phyloP scores from a whole-genome alignment of 129 eudicot species.

The Lonicera japonica region DNA sequence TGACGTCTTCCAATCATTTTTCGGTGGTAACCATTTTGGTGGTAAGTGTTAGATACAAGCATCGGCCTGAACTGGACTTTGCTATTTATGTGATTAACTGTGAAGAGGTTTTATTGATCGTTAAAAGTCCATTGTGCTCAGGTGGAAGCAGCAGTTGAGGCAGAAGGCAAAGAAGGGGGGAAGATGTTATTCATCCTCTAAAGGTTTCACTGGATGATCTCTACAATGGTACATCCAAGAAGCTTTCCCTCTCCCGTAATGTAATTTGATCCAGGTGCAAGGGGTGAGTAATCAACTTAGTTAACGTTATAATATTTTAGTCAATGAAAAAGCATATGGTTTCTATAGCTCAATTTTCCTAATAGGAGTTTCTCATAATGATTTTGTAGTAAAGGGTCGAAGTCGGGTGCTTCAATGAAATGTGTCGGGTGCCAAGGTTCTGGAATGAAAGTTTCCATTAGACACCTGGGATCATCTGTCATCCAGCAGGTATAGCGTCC shows the following conservation, averaged over 20 bases:
- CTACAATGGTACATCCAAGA: slow-evolving; percentile 69
- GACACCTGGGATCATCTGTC: slow-evolving; percentile 78
- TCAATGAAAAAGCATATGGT: neutral
- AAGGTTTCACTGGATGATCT: slow-evolving; percentile 72
- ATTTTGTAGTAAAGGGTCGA: slow-evolving; percentile 61
- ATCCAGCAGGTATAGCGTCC: slow-evolving; percentile 70
- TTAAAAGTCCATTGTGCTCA: slow-evolving; percentile 2
- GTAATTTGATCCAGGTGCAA: slow-evolving; percentile 64
- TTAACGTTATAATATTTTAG: neutral
- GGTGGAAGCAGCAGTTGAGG: slow-evolving; percentile 68
- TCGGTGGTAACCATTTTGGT: slow-evolving; percentile 64
- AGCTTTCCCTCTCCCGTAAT: slow-evolving; percentile 59
- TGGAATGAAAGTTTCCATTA: slow-evolving; percentile 60
- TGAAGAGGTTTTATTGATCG: neutral
- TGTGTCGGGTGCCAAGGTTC: slow-evolving; percentile 82
- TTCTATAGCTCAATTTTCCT: slow-evolving; percentile 1
- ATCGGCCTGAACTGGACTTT: neutral
- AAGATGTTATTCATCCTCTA: slow-evolving; percentile 73
- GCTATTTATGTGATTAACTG: neutral
- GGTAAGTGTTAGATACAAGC: slow-evolving; percentile 20
- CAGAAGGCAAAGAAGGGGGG: slow-evolving; percentile 67
- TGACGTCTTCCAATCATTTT: slow-evolving; percentile 70
- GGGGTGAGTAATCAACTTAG: slow-evolving; percentile 50
- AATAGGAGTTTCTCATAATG: neutral
- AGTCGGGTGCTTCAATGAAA: slow-evolving; percentile 72